A percentile compares a stretch with the other conserved stretches of the same genome.
These are phyloP conservation scores for Flammula alnicola DNA, from an alignment of 1,284 basidiomycete species.

Conservation along the genomic window DNA sequence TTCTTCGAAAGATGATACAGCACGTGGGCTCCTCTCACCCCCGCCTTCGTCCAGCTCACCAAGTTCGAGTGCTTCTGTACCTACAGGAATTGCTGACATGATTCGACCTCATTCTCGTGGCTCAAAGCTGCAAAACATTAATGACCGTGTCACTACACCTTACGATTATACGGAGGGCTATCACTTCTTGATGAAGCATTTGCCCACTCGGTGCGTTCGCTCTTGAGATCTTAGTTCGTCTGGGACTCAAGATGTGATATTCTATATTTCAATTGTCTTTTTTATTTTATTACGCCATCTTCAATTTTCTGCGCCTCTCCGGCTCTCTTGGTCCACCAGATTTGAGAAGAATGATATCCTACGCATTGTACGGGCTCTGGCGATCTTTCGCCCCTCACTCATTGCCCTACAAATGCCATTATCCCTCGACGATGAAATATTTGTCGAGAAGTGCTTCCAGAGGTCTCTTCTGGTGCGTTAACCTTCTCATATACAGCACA, in stretches of 20 bases:
- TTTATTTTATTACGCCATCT: too few relatives aligned
- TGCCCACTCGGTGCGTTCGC: conserved; percentile 77
- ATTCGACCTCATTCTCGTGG: conserved; percentile 34
- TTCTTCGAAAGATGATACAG: conserved; percentile 39
- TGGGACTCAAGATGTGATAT: conserved; percentile 45
- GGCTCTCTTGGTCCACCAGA: too few relatives aligned
- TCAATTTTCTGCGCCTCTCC: conserved; percentile 17
- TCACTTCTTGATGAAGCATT: conserved; percentile 92
- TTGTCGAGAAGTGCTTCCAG: conserved; percentile 95
- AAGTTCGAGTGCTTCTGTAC: conserved; percentile 36
- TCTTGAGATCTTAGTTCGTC: conserved; percentile 39
- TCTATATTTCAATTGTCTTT: too few relatives aligned
- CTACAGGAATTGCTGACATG: conserved; percentile 33
- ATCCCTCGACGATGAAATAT: conserved; percentile 91
- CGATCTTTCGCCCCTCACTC: conserved; percentile 92
- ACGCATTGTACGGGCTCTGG: conserved; percentile 91
- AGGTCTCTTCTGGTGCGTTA: conserved; percentile 82
- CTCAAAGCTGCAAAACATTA: conserved; percentile 65
- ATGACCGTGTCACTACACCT: conserved; percentile 75
- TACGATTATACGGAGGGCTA: conserved; percentile 95
- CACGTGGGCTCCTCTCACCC: conserved; percentile 45
- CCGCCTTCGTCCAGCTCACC: conserved; percentile 46
- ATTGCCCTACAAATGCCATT: conserved; percentile 97
- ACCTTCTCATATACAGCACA: conserved; percentile 9
- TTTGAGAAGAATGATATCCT: conserved; percentile 97